Conservation (phyloP, 2,329 filamentous ascomycete species). For the Immersiporthe knoxdaviesiana region DNA sequence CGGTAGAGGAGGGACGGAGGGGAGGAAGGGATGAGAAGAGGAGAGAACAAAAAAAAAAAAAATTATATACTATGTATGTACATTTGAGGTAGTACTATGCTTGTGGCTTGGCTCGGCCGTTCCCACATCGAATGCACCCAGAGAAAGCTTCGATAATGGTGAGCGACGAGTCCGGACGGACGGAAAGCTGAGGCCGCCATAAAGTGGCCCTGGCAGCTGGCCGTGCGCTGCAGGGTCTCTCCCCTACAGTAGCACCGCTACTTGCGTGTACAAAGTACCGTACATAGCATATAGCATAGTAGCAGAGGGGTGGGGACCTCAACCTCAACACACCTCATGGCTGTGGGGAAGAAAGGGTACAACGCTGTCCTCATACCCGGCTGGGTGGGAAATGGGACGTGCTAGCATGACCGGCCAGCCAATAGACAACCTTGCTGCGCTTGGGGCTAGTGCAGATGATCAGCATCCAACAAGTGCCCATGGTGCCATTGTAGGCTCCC, state of each 20-base stretch:
- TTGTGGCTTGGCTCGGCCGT: too few species aligned
- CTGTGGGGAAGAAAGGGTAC: neutral
- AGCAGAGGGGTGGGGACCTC: neutral
- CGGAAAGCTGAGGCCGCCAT: constrained; percentile 22
- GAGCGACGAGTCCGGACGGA: constrained; percentile 24
- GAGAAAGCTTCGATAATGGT: neutral
- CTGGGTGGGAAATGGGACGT: constrained; percentile 22
- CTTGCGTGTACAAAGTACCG: too few species aligned
- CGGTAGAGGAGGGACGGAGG: too few species aligned
- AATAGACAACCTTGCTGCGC: neutral
- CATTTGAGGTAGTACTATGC: too few species aligned
- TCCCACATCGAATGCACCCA: neutral
- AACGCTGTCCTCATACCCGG: constrained; percentile 20
- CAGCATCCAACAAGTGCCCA: constrained; percentile 17
- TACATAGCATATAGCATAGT: neutral
- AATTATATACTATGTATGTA: neutral
- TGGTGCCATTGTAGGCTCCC: neutral
- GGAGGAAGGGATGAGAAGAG: neutral
- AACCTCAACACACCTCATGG: constrained; percentile 23
- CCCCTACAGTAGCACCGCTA: neutral
- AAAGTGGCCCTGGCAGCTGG: neutral
- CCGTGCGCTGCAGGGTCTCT: neutral
- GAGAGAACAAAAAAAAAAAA: neutral
- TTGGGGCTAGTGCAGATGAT: neutral
- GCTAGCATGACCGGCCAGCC: neutral